Base-by-base conservation (phyloP, 768 basidiomycete genomes). In the Trametes villosa region DNA sequence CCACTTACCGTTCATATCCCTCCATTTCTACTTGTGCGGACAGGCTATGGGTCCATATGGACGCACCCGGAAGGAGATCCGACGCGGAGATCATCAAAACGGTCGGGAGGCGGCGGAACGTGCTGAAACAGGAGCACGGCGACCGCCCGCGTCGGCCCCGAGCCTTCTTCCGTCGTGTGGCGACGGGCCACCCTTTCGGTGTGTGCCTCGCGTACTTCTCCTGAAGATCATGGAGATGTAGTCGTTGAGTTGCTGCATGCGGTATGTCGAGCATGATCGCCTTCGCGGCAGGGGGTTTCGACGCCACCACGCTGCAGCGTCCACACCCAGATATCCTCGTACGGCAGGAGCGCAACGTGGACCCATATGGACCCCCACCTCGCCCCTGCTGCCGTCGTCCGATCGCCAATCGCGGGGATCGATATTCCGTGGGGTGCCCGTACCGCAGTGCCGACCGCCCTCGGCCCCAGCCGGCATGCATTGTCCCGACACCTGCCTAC, bases 321-420 rank as follows among this genome's bases (percentile, higher is more conserved):
- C 30, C 20, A 20, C 42, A 2, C 31, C 18, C 53, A 9, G 24
- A n/a, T 34, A 54, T 45, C 29, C 30, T 31, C 20, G 29, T 54
- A 9, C 12, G 29, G 30, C n/a, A 24, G 42, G 26, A 29, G 18
- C 13, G 20, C 27, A 49, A 57, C 55, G 17, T 18, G 46, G 55
- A 57, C 27, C 26, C 46, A 57, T n/a, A 49, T 40, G 55, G 55
- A 57, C 55, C 55, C 9, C 47, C 46, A 57, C 17, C 13, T 11
- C 15, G 36, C 31, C 20, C 22, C 30, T 1, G 41, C 7, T 17
- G 42, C 29, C 30, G 33, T 7, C 9, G 20, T 24, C 9, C 20
- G 30, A 33, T 54, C 48, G 18, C 17, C 46, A 31, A 29, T 17
- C 46, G 46, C 27, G 15, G 20, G 31, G 49, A 52, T 41, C 34